These are phyloP conservation scores for Debaryomycetaceae sp. DNA, from an alignment of 1,139 yeast genomes.

Conservation along the genomic window DNA sequence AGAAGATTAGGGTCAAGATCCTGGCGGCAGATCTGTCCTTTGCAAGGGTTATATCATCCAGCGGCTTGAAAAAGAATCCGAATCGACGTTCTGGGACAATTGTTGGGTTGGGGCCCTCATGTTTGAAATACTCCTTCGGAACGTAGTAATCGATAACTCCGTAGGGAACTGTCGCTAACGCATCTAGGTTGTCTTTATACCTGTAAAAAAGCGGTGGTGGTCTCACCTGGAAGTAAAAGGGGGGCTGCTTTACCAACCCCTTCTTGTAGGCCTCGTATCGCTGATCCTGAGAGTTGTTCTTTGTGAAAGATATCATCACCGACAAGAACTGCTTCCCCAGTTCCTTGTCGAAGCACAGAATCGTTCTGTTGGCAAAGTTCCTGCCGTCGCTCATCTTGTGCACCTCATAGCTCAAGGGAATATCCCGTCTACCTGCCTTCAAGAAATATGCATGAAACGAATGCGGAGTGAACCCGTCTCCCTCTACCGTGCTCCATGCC, in stretches of 20 bases:
- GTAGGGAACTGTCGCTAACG: slow-evolving; percentile 17
- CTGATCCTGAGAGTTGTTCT: slow-evolving; percentile 18
- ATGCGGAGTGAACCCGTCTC: slow-evolving; percentile 29
- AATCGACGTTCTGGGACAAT: slow-evolving; percentile 26
- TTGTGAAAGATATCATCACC: slow-evolving; percentile 25
- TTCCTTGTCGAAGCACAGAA: slow-evolving; percentile 31
- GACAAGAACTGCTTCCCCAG: slow-evolving; percentile 26
- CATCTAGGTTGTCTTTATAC: slow-evolving; percentile 28
- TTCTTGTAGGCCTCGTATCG: slow-evolving; percentile 15
- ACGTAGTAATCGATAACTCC: slow-evolving; percentile 29
- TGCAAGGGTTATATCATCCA: slow-evolving; percentile 25
- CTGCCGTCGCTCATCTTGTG: slow-evolving; percentile 40
- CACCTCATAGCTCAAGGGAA: slow-evolving; percentile 56
- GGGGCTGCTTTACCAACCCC: not conserved
- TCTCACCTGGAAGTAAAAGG: not conserved
- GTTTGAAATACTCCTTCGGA: slow-evolving; percentile 26
- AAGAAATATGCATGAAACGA: slow-evolving; percentile 41
- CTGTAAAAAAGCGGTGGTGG: slow-evolving; percentile 32
- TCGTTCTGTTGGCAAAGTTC: slow-evolving; percentile 21
- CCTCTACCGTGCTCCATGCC: slow-evolving; percentile 37
- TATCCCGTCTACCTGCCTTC: slow-evolving; percentile 44
- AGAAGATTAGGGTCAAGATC: slow-evolving; percentile 17
- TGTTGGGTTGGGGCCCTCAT: slow-evolving; percentile 10
- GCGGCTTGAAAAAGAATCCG: slow-evolving; percentile 33
- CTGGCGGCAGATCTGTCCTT: slow-evolving; percentile 19